phyloP scores from a whole-genome alignment of 108 stramenopile species.

The Schizochytrium sp. region DNA sequence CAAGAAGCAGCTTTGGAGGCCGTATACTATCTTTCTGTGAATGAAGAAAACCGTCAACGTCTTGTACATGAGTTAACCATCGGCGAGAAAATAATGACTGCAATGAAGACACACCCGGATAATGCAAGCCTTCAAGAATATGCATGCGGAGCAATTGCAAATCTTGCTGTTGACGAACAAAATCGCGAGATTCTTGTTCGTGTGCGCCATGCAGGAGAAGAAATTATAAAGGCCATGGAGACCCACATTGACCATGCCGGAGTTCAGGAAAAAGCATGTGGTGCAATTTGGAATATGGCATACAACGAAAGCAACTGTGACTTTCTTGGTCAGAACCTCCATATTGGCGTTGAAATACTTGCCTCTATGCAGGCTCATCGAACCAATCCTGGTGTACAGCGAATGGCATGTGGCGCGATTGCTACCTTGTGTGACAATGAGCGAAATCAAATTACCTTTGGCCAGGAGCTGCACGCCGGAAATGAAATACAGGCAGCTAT shows the following conservation, averaged over 20 bases:
- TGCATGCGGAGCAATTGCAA: not conserved
- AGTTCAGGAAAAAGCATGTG: constrained; percentile 12
- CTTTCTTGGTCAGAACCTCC: too few species aligned
- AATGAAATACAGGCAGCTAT: too few species aligned
- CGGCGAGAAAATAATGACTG: not conserved
- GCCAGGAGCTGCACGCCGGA: too few species aligned
- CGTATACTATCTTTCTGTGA: not conserved
- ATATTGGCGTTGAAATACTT: too few species aligned
- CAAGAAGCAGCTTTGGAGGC: not conserved
- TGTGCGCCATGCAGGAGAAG: not conserved
- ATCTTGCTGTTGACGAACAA: not conserved
- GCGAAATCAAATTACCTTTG: too few species aligned
- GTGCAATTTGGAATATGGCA: not conserved
- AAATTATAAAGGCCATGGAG: not conserved
- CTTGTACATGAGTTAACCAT: not conserved
- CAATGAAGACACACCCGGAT: not conserved
- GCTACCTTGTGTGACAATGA: too few species aligned
- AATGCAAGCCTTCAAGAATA: not conserved
- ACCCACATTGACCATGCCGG: not conserved
- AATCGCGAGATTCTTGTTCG: not conserved
- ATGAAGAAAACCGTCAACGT: not conserved
- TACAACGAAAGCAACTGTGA: too few species aligned
- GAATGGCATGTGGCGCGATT: too few species aligned
- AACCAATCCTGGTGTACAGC: too few species aligned
- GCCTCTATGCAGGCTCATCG: too few species aligned